phyloP scores from a whole-genome alignment of 495 filamentous ascomycete genomes.

The Penicillium canariense region DNA sequence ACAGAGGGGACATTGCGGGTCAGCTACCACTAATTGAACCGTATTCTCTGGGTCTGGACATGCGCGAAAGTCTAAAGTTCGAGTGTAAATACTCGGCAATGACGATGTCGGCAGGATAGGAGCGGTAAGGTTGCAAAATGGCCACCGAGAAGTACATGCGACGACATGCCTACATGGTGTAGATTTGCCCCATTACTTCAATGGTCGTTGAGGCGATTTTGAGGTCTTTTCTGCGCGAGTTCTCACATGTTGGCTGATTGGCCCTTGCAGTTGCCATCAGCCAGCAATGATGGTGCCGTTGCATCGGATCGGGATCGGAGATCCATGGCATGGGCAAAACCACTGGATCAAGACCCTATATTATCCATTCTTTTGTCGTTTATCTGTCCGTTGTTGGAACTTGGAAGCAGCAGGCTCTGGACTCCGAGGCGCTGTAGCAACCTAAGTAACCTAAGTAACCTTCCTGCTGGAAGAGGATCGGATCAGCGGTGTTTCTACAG shows the following conservation, averaged over 20 bases:
- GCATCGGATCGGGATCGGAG: conserved; percentile 10
- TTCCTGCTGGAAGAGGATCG: conserved; percentile 6
- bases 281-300: conserved; percentile 7
- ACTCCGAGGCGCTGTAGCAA: conserved; percentile 13
- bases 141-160: conserved; percentile 14
- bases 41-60: conserved; percentile 13
- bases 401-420: conserved; percentile 20
- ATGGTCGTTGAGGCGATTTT: conserved; percentile 18
- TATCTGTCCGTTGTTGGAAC: conserved; percentile 19
- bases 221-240: conserved; percentile 13
- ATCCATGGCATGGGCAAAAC: conserved; percentile 16
- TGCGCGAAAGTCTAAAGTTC: conserved; percentile 8
- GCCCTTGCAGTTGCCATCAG: conserved; percentile 23
- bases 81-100: conserved; percentile 1
- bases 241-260: conserved; percentile 7
- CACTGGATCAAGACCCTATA: conserved; percentile 7
- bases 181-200: conserved; percentile 18
- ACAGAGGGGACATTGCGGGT: conserved; percentile 5
- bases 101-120: conserved; percentile 4
- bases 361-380: conserved; percentile 4
- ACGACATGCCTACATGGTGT: not conserved
- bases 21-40: not conserved
- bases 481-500: not conserved
- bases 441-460: too few species aligned
- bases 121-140: conserved; percentile 3